Conservation (phyloP, 768 basidiomycete genomes). For the Suillus spraguei region DNA sequence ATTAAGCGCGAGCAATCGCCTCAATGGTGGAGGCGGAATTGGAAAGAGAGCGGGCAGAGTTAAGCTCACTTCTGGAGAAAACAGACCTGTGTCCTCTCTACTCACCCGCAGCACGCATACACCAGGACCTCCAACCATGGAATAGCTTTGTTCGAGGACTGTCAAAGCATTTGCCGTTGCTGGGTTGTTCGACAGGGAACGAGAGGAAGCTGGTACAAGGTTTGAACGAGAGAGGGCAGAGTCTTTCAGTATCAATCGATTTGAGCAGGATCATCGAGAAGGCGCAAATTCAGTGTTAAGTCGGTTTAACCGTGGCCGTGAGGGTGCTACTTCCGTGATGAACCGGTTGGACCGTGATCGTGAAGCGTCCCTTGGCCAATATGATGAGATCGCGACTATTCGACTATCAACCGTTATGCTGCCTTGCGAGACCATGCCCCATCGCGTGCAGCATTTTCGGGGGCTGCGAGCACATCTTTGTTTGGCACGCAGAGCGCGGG, state of each 20-base stretch:
- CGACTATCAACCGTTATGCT: constrained; percentile 32
- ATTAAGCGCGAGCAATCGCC: background rate
- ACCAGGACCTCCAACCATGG: constrained; percentile 35
- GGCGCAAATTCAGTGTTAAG: background rate
- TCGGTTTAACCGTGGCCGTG: constrained; percentile 1
- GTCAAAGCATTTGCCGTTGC: constrained; percentile 76
- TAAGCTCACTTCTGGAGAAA: constrained; percentile 6
- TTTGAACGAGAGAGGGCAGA: background rate
- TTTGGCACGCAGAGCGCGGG: constrained; percentile 42
- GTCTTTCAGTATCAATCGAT: background rate
- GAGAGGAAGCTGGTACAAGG: constrained; percentile 22
- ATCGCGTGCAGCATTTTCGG: constrained; percentile 56
- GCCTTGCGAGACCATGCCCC: constrained; percentile 27
- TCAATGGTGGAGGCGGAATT: background rate
- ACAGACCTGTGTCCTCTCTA: constrained; percentile 4
- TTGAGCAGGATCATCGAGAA: constrained; percentile 4
- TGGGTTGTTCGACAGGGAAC: constrained; percentile 51
- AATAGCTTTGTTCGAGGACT: constrained; percentile 74
- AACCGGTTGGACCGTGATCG: constrained; percentile 7
- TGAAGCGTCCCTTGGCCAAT: background rate
- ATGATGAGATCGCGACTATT: constrained; percentile 4
- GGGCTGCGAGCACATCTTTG: constrained; percentile 42
- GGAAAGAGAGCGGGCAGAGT: background rate
- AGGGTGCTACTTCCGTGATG: constrained; percentile 2
- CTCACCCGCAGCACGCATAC: constrained; percentile 16